Evolutionary conservation across 352 stramenopile species (phyloP).

Genomic region (Globisporangium echinulatum): DNA sequence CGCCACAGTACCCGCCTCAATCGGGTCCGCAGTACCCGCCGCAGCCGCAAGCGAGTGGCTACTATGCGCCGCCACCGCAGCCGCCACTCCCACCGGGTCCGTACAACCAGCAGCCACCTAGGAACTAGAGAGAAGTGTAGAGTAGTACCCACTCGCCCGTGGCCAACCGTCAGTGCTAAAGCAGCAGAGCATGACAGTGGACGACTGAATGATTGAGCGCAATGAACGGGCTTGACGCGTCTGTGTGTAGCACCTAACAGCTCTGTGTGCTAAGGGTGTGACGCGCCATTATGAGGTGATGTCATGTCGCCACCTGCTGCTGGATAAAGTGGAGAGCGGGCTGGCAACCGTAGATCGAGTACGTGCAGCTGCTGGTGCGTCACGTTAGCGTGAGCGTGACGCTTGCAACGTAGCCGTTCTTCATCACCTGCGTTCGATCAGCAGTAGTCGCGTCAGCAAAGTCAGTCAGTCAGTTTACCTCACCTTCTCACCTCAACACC

Average conservation of each 20-base stretch:
- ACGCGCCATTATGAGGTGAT: too few relatives aligned
- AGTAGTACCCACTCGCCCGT: constrained; percentile 1
- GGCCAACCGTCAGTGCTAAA: not conserved
- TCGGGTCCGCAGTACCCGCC: not conserved
- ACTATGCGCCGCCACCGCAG: constrained; percentile 9
- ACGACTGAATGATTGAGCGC: not conserved
- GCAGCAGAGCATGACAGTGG: not conserved
- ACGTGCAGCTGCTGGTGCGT: too few relatives aligned
- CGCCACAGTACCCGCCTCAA: constrained; percentile 11
- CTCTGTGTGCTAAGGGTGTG: too few relatives aligned
- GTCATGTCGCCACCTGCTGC: too few relatives aligned
- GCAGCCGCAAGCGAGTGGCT: constrained; percentile 1
- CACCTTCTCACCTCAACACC: too few relatives aligned
- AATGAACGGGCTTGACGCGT: too few relatives aligned
- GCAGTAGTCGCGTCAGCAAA: too few relatives aligned
- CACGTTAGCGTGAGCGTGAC: constrained; percentile 40
- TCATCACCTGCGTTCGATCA: constrained; percentile 37
- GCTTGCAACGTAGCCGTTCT: constrained; percentile 70
- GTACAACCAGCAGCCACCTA: constrained; percentile 23
- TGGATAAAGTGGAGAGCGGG: too few relatives aligned
- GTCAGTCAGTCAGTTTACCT: not conserved
- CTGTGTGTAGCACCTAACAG: too few relatives aligned
- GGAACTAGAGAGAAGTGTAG: constrained; percentile 13
- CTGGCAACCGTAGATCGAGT: too few relatives aligned
- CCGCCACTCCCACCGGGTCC: constrained; percentile 27